phyloP scores from a whole-genome alignment of 805 yeast genomes.

The Lipomyces japonicus region DNA sequence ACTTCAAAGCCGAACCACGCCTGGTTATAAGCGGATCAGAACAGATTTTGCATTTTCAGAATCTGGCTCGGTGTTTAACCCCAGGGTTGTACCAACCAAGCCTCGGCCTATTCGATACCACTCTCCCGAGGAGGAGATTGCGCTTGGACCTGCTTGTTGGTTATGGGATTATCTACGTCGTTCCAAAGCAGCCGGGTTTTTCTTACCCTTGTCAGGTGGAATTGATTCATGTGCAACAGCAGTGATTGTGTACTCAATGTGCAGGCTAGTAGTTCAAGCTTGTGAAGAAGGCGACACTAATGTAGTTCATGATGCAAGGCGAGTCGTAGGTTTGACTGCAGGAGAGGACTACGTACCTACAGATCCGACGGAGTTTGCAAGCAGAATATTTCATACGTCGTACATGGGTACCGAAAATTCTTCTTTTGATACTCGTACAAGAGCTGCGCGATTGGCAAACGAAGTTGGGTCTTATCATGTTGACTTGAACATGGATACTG shows the following conservation, averaged over 20 bases:
- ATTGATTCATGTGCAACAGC: conserved; percentile 98
- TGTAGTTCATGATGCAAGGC: conserved; percentile 72
- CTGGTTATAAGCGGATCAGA: conserved; percentile 51
- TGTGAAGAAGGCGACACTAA: conserved; percentile 54
- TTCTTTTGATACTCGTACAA: conserved; percentile 73
- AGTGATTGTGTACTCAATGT: conserved; percentile 90
- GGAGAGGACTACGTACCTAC: conserved; percentile 61
- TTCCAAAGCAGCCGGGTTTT: conserved; percentile 84
- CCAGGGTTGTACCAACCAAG: conserved; percentile 55
- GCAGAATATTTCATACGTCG: conserved; percentile 75
- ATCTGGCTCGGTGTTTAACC: conserved; percentile 54
- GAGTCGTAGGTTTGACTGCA: conserved; percentile 53
- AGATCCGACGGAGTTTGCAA: conserved; percentile 72
- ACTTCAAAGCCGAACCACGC: conserved; percentile 51
- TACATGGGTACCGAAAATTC: conserved; percentile 97
- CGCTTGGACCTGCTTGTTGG: conserved; percentile 99
- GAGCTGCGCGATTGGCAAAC: conserved; percentile 73
- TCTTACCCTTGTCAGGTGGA: conserved; percentile 93
- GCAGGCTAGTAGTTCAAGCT: conserved; percentile 74
- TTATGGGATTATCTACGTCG: conserved; percentile 96
- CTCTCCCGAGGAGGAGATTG: conserved; percentile 91
- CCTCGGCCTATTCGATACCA: conserved; percentile 56
- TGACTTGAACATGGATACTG: conserved; percentile 84
- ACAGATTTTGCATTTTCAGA: conserved; percentile 60
- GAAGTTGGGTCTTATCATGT: conserved; percentile 85